These are phyloP conservation scores for Pythium volutum DNA, from an alignment of 352 stramenopile genomes.

Conservation along the genomic window DNA sequence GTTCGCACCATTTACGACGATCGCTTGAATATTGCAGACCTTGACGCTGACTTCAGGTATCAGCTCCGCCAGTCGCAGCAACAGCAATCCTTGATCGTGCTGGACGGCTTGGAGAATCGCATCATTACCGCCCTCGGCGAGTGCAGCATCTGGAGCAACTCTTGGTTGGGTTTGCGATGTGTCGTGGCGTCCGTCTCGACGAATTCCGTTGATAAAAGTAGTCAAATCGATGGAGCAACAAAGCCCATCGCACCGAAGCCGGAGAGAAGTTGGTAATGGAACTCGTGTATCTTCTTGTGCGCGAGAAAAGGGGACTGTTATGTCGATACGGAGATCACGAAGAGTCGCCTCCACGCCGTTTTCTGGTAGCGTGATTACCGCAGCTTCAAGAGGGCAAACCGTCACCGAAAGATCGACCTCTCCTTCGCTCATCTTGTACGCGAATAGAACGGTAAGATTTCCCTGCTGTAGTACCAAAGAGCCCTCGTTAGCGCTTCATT, in stretches of 20 bases:
- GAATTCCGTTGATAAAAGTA: not conserved
- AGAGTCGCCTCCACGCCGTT: not conserved
- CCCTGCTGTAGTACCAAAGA: conserved; percentile 2
- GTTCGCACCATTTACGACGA: conserved; percentile 1
- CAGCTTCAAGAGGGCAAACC: conserved; percentile 4
- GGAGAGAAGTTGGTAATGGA: conserved; percentile 10
- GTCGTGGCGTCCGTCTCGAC: not conserved
- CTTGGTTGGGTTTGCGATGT: not conserved
- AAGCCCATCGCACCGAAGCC: not conserved
- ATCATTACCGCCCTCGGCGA: no score
- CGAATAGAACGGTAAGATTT: not conserved
- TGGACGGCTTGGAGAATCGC: not conserved
- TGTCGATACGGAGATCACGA: not conserved
- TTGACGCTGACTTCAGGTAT: conserved; percentile 11
- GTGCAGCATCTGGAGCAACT: not conserved
- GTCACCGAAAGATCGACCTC: conserved; percentile 5
- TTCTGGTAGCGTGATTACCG: not conserved
- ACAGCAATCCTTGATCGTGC: not conserved
- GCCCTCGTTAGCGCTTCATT: not conserved
- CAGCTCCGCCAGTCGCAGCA: conserved; percentile 11
- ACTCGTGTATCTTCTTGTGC: conserved; percentile 2
- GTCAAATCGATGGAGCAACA: conserved; percentile 5
- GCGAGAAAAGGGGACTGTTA: conserved; percentile 8
- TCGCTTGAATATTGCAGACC: not conserved
- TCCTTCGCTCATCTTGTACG: not conserved